phyloP scores from a whole-genome alignment of 2,329 filamentous ascomycete genomes.

The Nigrograna mackinnonii region DNA sequence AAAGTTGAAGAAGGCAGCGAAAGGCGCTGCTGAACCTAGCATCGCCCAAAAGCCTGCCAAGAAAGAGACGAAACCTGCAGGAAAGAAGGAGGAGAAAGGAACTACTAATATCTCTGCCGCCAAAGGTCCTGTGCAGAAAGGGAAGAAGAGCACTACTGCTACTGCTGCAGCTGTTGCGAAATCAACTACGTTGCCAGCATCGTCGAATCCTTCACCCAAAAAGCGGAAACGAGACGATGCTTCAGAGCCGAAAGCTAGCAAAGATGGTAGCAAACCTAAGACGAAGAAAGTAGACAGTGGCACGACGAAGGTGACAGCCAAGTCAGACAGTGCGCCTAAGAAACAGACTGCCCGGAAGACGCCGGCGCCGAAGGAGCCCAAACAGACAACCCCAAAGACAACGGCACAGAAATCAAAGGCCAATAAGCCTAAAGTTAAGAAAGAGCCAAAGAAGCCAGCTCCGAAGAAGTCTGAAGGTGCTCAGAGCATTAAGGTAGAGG shows the following conservation, averaged over 20 bases:
- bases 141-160: conserved; percentile 14
- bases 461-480: conserved; percentile 6
- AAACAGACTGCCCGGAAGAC: background rate
- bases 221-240: conserved; percentile 2
- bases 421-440: conserved; percentile 11
- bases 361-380: background rate
- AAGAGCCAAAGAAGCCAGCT: conserved; percentile 1
- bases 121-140: background rate
- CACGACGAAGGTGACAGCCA: conserved; percentile 1
- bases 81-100: background rate
- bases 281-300: background rate
- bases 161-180: conserved; percentile 16
- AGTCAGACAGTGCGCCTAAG: background rate
- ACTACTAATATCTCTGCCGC: background rate
- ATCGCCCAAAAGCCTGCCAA: background rate
- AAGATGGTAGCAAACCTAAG: background rate
- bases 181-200: background rate
- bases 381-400: too few species aligned
- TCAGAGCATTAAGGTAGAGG: background rate
- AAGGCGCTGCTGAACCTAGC: conserved; percentile 1
- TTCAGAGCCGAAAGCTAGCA: background rate
- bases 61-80: background rate
- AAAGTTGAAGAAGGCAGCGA: conserved; percentile 46
- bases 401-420: conserved; percentile 4
- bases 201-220: background rate